These are phyloP conservation scores for Alternaria ventricosa DNA, from an alignment of 2,329 filamentous ascomycete genomes.

Conservation along the genomic window DNA sequence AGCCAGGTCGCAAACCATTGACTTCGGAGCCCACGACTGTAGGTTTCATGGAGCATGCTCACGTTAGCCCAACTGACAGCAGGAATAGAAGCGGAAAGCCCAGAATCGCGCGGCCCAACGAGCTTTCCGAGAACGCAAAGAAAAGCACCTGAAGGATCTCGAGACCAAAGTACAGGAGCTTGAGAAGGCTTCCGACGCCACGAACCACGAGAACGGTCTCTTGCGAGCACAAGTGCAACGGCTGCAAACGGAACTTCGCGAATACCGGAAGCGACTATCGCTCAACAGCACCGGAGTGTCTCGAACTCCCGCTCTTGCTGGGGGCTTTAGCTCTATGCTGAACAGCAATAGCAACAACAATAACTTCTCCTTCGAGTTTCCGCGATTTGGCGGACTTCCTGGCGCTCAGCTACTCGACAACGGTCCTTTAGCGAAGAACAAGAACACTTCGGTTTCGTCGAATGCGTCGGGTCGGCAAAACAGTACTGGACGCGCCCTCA, in stretches of 20 bases:
- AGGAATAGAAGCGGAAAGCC: constrained; percentile 83
- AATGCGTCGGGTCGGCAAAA: constrained; percentile 38
- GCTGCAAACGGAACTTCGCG: constrained; percentile 81
- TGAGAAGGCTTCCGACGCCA: constrained; percentile 81
- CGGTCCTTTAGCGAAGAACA: constrained; percentile 47
- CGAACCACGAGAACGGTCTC: constrained; percentile 84
- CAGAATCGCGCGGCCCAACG: constrained; percentile 68
- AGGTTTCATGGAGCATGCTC: constrained; percentile 55
- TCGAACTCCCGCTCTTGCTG: constrained; percentile 56
- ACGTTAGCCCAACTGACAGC: constrained; percentile 28
- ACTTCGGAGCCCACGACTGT: constrained; percentile 96
- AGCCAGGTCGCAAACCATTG: constrained; percentile 93
- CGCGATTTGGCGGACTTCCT: constrained; percentile 82
- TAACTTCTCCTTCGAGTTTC: constrained; percentile 95
- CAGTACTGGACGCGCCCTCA: constrained; percentile 45
- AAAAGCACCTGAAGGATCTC: constrained; percentile 70
- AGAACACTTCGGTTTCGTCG: constrained; percentile 31
- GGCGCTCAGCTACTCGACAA: constrained; percentile 61
- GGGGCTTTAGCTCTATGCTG: constrained; percentile 54
- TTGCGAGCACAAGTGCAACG: constrained; percentile 88
- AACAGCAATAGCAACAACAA: constrained; percentile 69
- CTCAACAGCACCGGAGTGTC: constrained; percentile 59
- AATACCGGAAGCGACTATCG: constrained; percentile 87
- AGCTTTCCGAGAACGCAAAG: constrained; percentile 67
- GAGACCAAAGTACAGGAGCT: constrained; percentile 72